Evolutionary conservation across 495 filamentous ascomycete species (phyloP).

Genomic region (Hypoxylon perforatum): DNA sequence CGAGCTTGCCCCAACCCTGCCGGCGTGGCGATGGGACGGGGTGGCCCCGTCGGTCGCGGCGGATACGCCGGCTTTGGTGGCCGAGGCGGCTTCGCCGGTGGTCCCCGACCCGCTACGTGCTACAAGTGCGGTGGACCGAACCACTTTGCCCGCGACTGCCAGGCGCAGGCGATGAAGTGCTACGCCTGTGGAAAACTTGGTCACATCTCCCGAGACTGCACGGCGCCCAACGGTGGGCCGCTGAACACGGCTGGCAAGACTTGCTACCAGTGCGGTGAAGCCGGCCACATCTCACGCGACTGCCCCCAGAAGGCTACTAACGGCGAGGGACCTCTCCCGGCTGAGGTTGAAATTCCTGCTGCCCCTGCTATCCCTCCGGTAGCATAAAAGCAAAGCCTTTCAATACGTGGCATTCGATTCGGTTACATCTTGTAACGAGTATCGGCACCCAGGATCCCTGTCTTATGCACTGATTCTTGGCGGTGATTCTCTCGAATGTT

Average conservation of each 20-base stretch:
- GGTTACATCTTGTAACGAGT: constrained; percentile 9
- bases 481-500: constrained; percentile 4
- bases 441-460: not conserved
- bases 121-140: constrained; percentile 99
- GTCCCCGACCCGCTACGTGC: constrained; percentile 88
- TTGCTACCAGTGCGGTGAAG: constrained; percentile 96
- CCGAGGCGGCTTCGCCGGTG: constrained; percentile 74
- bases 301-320: constrained; percentile 75
- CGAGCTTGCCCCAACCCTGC: constrained; percentile 85
- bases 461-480: constrained; percentile 1
- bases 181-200: constrained; percentile 99
- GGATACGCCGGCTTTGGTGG: constrained; percentile 69
- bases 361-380: constrained; percentile 49
- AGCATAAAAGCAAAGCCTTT: constrained; percentile 37
- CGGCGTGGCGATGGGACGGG: constrained; percentile 69
- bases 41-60: constrained; percentile 71
- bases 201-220: constrained; percentile 98
- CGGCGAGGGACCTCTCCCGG: constrained; percentile 58
- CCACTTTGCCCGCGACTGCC: constrained; percentile 98
- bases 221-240: constrained; percentile 94
- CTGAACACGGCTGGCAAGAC: constrained; percentile 96
- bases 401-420: constrained; percentile 11
- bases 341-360: constrained; percentile 47
- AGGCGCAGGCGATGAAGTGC: constrained; percentile 99
- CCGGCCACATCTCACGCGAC: constrained; percentile 95